A percentile compares a stretch with the other conserved stretches of the same genome.
Conservation (phyloP, 257 asterid genomes). For the Fraxinus anomala region DNA sequence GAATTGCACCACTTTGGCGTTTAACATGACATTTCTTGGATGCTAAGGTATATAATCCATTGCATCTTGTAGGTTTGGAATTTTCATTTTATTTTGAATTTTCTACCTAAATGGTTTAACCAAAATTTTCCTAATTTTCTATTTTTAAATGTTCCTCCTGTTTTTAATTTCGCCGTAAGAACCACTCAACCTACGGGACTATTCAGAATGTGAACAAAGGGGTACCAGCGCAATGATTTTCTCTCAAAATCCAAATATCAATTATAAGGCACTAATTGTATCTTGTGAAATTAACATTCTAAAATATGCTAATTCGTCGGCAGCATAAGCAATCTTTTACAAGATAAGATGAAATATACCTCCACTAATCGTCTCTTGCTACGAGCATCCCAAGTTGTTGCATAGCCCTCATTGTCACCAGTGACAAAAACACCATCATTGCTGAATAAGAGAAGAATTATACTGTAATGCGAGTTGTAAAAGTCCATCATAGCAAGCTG, state of each 20-base stretch:
- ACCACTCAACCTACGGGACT: neutral
- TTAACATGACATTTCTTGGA: neutral
- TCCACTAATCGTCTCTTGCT: slow-evolving; percentile 64
- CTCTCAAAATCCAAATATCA: neutral
- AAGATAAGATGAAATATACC: slow-evolving; percentile 45
- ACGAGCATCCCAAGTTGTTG: slow-evolving; percentile 70
- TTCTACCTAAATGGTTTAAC: neutral
- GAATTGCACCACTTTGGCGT: neutral
- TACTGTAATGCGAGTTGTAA: slow-evolving; percentile 5
- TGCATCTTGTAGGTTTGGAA: neutral
- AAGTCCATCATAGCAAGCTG: slow-evolving; percentile 25
- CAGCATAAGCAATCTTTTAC: slow-evolving; percentile 7
- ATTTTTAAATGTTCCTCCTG: neutral
- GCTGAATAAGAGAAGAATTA: slow-evolving; percentile 44
- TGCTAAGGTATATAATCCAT: neutral
- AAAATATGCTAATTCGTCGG: neutral
- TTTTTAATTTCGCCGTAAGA: neutral
- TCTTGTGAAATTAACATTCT: neutral
- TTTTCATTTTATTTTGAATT: neutral
- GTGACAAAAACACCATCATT: slow-evolving; percentile 55
- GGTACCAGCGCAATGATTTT: neutral
- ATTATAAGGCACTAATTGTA: neutral
- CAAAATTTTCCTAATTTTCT: neutral
- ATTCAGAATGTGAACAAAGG: neutral
- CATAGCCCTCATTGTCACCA: slow-evolving; percentile 81